Evolutionary conservation across 73 alveolate genomes (phyloP).

Genomic region (Paramecium tetraurelia): DNA sequence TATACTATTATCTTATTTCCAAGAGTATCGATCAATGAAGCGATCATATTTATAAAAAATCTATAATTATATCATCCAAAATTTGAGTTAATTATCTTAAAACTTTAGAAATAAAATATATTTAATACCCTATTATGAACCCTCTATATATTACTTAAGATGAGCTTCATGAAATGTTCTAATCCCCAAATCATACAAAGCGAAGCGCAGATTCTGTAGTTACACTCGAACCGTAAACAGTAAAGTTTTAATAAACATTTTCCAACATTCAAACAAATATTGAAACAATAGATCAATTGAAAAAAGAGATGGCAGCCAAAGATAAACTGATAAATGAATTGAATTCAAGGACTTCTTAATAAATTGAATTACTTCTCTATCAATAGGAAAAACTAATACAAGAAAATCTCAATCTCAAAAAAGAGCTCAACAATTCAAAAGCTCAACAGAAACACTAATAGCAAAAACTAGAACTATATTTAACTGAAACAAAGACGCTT

Average conservation of each 20-base stretch:
- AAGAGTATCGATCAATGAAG: background rate
- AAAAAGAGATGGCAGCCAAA: background rate
- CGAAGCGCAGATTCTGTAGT: constrained; percentile 4
- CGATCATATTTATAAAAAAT: background rate
- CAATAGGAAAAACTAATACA: background rate
- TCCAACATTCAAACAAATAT: background rate
- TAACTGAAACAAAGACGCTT: background rate
- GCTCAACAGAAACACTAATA: background rate
- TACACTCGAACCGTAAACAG: constrained; percentile 8
- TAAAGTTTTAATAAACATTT: background rate
- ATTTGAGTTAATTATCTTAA: background rate
- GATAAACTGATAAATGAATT: background rate
- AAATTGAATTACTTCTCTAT: background rate
- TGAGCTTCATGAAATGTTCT: constrained; percentile 23
- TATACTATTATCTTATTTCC: too few relatives aligned
- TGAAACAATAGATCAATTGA: background rate
- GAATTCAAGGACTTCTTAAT: background rate
- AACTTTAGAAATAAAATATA: background rate
- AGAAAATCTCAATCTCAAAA: constrained; percentile 1
- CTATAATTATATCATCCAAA: background rate
- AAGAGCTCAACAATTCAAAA: background rate
- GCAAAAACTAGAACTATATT: background rate
- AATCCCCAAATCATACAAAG: background rate
- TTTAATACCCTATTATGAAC: background rate
- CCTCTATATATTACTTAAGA: background rate